Base-by-base conservation (phyloP, 2,329 filamentous ascomycete genomes). In the Paecilomyces variotii region DNA sequence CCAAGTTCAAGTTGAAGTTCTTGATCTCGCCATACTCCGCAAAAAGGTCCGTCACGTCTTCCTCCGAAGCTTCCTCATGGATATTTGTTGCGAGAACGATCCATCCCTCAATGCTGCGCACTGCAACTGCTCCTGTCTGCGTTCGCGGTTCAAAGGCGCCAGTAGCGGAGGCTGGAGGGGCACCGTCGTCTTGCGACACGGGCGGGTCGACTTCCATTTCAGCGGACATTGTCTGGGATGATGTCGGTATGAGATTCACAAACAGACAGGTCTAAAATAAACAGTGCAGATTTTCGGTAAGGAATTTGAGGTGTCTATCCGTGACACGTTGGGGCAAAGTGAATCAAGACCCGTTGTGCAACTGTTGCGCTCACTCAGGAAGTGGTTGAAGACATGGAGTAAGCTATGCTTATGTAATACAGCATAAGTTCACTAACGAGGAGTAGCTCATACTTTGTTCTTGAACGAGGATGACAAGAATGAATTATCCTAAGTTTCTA, bases 11-110 rank as follows among this genome's bases (percentile, higher is more conserved):
- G 68, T 85, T 85, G 67, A 87, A 72, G 67, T 87, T 87, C 78
- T 86, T 87, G 67, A 87, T 86, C 67, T 86, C 83, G 58, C 85
- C 85, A 64, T 82, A 85, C 61, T 87, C 85, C 60, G 82, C 84
- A 69, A 87, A 87, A 66, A 87, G 72, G 64, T 87, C 85, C 57
- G 82, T 83, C 27, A 87, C 72, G 62, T 87, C 85, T 72, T 87
- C 85, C 69, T 87, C 85, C n/a, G 79, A 82, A 9, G 85, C 83
- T 69, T 87, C 85, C 68, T 87, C 85, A 65, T 87, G 84, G 35
- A 87, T 83, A 63, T 87, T 87, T n/a, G 84, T 85, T 57, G 80
- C 84, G n/a, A 87, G 80, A 61, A 87, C 79, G 69, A 87, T 87
- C 85, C 85, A 87, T 62, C 85, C 85, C 70, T 87, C 85, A 65